Evolutionary conservation across 352 stramenopile species (phyloP), one percentile per base, ranked within the genome.

Genomic region (Phytophthora palmivora): DNA sequence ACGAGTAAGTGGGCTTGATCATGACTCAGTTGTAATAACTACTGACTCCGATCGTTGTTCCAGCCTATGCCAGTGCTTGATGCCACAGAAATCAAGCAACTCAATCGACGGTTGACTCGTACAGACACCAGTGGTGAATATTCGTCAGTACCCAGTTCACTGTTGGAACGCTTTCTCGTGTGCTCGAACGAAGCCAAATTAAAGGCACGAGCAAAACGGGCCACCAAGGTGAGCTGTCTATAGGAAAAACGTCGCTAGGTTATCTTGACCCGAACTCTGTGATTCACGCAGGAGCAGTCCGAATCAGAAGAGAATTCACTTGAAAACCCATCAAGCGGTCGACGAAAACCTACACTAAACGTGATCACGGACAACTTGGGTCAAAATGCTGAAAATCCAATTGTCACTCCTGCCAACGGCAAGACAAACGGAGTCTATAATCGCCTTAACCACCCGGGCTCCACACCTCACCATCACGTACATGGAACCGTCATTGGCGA

Each of bases 361-460:
- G 65, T 88, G 39, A 70, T 84, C 59, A 82, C 65, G 2, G 59
- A 9, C 52, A 63, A 76, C 45, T 69, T 72, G 18, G 34, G 33
- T 15, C 32, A 68, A 60, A 19, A 38, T 26, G 28, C 33, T 50
- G 42, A 21, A 18, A 47, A 42, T 21, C 21, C 18, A 2, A 65
- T 62, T 32, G 50, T 37, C n/a, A 45, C 51, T 22, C 42, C 49
- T n/a, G 32, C 41, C 16, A 58, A 33, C 8, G 32, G 34, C 5
- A 43, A 62, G 38, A 36, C 50, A 7, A 58, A 66, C 15, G 36
- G 56, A 19, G 72, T 72, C 9, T 90, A 70, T 65, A 93, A 89
- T 63, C 67, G 70, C 14, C 55, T 87, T 28, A 74, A 85, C n/a
- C 76, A 84, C 39, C 82, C 79, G 12, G 81, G 81, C 4, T 87